Evolutionary conservation across 495 filamentous ascomycete species (phyloP).

Genomic region (Penicillium argentinense): DNA sequence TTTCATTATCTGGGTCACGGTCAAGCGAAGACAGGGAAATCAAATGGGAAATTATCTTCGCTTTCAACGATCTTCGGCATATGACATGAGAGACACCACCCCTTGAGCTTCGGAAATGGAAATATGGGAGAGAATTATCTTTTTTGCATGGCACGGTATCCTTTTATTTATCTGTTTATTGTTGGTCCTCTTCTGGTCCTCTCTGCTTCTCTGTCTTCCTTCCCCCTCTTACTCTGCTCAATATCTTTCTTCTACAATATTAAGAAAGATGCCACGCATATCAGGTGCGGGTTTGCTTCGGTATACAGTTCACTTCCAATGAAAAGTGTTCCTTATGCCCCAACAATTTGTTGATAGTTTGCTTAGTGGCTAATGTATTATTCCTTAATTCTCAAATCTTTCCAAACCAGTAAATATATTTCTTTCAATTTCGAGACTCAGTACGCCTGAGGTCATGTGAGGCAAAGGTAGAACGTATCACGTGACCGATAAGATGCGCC

Average conservation of each 20-base stretch:
- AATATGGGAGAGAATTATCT: constrained; percentile 21
- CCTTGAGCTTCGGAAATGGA: constrained; percentile 21
- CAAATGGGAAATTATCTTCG: background rate
- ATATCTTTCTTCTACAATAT: constrained; percentile 12
- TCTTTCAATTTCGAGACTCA: too few species aligned
- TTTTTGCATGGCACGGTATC: constrained; percentile 24
- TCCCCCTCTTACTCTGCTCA: constrained; percentile 6
- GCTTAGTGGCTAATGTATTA: constrained; percentile 26
- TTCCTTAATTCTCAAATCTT: constrained; percentile 3
- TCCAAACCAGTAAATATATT: too few species aligned
- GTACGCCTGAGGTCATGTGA: too few species aligned
- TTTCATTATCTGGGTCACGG: constrained; percentile 5
- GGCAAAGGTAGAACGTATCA: too few species aligned
- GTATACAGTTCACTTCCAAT: constrained; percentile 30
- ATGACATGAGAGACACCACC: constrained; percentile 23
- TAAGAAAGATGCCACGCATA: constrained; percentile 17
- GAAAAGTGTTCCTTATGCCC: constrained; percentile 25
- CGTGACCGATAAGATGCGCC: constrained; percentile 16
- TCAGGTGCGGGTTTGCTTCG: constrained; percentile 20
- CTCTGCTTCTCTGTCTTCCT: constrained; percentile 12
- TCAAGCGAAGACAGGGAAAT: background rate
- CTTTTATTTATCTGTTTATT: constrained; percentile 10
- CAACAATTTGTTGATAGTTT: constrained; percentile 16
- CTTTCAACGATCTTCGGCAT: constrained; percentile 26
- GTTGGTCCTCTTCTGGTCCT: background rate